Evolutionary conservation across 306 rosid species (phyloP), one percentile per base, ranked within the genome.

Genomic region (Citrullus amarus): DNA sequence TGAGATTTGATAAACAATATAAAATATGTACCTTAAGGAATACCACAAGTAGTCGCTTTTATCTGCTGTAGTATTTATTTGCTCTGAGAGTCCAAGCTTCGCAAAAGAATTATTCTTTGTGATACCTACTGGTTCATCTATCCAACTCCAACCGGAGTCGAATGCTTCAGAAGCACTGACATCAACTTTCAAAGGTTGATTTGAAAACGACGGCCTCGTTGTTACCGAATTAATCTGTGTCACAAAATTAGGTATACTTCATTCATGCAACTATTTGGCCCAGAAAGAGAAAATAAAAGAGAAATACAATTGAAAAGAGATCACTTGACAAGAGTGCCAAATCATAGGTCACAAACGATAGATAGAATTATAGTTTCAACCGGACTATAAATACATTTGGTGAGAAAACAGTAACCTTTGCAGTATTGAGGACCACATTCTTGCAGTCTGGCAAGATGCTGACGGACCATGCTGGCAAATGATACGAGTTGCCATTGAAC

Each of bases 401-500:
- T 59, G 58, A 22, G 59, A 36, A 36, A 65, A 78, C 62, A 76
- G 89, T 83, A 83, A 95, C 97, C 99, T 95, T 95, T 82, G 97
- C 99, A 25, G 99, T 92, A 81, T 95, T 95, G 34, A 88, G 87
- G 38, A 77, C 99, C 48, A 89, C 99, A 80, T 82, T 92, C 86
- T 95, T 91, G 92, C 99, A 95, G 82, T 95, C 99, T 0, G 99
- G 99, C 85, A 95, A 84, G 79, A 92, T 92, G 93, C 99, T 95
- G 66, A 95, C 97, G 70, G 98, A 95, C 98, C 98, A 95, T 15
- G 97, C 93, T 9, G 97, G 98, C 85, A 95, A 86, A 59, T 77
- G 71, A 88, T 95, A 91, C 61, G 92, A 87, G 75, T 91, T 89
- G 25, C 97, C 97, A 36, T 83, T 91, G 77, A 92, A 95, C 10